Percentiles rank a stretch among this genome's conserved stretches.
These are phyloP conservation scores for Tothia fuscella DNA, from an alignment of 2,329 filamentous ascomycete genomes.

Conservation along the genomic window DNA sequence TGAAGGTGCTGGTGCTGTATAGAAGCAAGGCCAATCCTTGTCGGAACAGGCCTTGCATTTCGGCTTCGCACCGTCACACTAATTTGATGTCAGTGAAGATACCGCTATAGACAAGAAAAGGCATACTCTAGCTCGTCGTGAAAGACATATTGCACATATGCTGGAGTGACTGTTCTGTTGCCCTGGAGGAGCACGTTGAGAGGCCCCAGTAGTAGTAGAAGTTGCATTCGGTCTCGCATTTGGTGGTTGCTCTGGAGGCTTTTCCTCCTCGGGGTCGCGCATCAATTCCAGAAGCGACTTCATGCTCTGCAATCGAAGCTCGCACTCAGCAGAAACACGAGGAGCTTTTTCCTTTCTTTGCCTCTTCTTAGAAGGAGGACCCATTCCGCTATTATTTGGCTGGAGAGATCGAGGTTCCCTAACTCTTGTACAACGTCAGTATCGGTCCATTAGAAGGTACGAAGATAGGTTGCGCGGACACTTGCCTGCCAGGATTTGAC, in stretches of 20 bases:
- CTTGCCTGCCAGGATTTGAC: constrained; percentile 22
- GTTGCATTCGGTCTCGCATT: not conserved
- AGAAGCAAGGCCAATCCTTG: constrained; percentile 24
- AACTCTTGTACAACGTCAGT: constrained; percentile 1
- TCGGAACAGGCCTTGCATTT: constrained; percentile 23
- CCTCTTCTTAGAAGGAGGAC: constrained; percentile 13
- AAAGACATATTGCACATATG: constrained; percentile 8
- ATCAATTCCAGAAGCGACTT: constrained; percentile 26
- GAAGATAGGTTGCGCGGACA: too few species aligned
- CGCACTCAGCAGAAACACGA: constrained; percentile 26
- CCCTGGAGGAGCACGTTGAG: not conserved
- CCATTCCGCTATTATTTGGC: constrained; percentile 11
- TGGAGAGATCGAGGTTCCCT: constrained; percentile 5
- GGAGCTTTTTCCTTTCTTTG: constrained; percentile 11
- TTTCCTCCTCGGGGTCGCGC: constrained; percentile 14
- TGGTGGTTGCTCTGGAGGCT: not conserved
- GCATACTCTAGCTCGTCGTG: not conserved
- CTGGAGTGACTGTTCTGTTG: constrained; percentile 1
- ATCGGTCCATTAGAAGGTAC: not conserved
- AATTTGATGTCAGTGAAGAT: not conserved
- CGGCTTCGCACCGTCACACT: constrained; percentile 26
- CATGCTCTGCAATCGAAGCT: constrained; percentile 25
- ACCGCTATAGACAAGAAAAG: not conserved
- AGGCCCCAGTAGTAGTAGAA: not conserved
- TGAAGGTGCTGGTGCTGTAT: constrained; percentile 15